These are phyloP conservation scores for Verticillium tricorpus DNA, from an alignment of 2,329 filamentous ascomycete species.

Conservation along the genomic window DNA sequence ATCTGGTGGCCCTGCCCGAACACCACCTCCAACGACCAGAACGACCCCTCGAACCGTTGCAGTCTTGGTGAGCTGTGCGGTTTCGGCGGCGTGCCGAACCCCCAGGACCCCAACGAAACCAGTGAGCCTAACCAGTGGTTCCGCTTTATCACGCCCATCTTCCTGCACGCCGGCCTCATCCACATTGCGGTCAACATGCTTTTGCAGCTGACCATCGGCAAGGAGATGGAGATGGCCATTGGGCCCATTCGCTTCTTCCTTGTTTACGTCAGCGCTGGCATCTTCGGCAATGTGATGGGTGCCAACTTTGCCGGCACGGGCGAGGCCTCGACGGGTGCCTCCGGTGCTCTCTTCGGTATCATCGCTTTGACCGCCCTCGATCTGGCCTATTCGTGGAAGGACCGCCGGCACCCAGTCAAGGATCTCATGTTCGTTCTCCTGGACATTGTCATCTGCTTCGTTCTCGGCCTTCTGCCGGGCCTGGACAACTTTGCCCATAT, in stretches of 20 bases:
- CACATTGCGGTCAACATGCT: conserved; percentile 96
- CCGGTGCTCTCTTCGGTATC: conserved; percentile 86
- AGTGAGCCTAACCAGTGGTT: conserved; percentile 89
- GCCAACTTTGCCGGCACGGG: conserved; percentile 85
- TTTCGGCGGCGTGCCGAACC: conserved; percentile 71
- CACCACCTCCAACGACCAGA: conserved; percentile 55
- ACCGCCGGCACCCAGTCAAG: conserved; percentile 69
- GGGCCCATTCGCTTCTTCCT: conserved; percentile 83
- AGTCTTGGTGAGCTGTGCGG: conserved; percentile 78
- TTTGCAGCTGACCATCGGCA: conserved; percentile 81
- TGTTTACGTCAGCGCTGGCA: conserved; percentile 86
- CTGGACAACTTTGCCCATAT: conserved; percentile 98
- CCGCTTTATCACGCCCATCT: conserved; percentile 93
- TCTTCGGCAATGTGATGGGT: conserved; percentile 93
- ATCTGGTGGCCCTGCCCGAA: conserved; percentile 79
- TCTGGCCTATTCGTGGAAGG: conserved; percentile 86
- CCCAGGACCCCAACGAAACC: conserved; percentile 41
- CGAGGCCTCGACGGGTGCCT: conserved; percentile 82
- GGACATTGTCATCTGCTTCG: conserved; percentile 85
- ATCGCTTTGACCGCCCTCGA: conserved; percentile 86
- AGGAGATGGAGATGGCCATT: conserved; percentile 89
- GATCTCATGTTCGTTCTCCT: conserved; percentile 85
- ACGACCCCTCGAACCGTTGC: conserved; percentile 52
- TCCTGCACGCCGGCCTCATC: conserved; percentile 88
- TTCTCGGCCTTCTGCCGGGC: conserved; percentile 84